Conservation (phyloP, 2,329 filamentous ascomycete species). For the Xylogone sp. region DNA sequence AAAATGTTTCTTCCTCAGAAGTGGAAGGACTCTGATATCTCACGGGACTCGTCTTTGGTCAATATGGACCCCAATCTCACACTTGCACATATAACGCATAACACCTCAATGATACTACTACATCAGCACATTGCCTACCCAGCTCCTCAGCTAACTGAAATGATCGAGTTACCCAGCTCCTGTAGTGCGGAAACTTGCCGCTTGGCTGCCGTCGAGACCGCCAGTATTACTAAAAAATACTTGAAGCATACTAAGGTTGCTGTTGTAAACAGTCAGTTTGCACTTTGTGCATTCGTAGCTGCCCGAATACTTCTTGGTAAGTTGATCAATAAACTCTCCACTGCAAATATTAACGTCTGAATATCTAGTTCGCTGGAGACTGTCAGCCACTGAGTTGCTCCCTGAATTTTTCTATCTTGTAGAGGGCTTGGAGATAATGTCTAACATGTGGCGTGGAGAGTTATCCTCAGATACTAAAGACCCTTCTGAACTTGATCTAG, state of each 20-base stretch:
- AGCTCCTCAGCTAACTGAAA: constrained; percentile 24
- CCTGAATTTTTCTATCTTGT: constrained; percentile 13
- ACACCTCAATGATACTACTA: constrained; percentile 30
- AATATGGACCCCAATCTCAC: constrained; percentile 32
- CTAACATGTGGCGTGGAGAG: constrained; percentile 6
- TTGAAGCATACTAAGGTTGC: constrained; percentile 31
- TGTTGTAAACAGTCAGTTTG: constrained; percentile 35
- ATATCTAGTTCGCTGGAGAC: constrained; percentile 13
- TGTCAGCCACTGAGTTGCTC: constrained; percentile 5
- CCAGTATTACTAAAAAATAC: constrained; percentile 43
- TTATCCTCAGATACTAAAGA: neutral
- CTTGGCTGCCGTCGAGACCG: constrained; percentile 40
- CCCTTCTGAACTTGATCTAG: neutral
- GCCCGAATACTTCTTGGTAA: constrained; percentile 36
- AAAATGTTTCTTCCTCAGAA: constrained; percentile 40
- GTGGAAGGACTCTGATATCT: constrained; percentile 35
- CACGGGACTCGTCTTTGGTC: constrained; percentile 18
- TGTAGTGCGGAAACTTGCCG: constrained; percentile 47
- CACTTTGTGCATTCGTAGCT: constrained; percentile 44
- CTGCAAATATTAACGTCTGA: no score
- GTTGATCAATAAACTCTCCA: no score
- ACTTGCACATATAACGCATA: constrained; percentile 31
- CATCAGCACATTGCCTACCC: constrained; percentile 30
- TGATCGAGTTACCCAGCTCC: constrained; percentile 36
- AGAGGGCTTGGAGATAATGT: constrained; percentile 11